Evolutionary conservation across 768 basidiomycete genomes (phyloP), one percentile per base, ranked within the genome.

Genomic region (Tulasnella sp.): DNA sequence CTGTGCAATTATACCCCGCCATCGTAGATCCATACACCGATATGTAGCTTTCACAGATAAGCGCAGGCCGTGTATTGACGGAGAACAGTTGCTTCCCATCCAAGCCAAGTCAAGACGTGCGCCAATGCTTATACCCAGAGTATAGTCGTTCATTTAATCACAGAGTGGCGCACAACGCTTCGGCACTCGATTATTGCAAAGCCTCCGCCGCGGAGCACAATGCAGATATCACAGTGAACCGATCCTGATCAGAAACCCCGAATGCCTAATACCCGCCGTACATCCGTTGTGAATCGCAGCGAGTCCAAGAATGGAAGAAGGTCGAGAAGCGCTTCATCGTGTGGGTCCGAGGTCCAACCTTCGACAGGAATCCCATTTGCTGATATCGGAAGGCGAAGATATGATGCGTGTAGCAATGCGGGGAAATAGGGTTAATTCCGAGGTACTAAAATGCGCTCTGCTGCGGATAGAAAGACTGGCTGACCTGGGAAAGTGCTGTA

Each of bases 351-450:
- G 23, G 93, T 97, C 96, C 96, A 98, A 51, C 96, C 96, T 77
- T 98, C 95, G 72, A 99, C 91, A 32, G 96, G 96, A 68, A 99
- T 92, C 54, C 93, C 96, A 70, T 99, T 99, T 55, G 90, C 96
- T 98, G 70, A 47, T 55, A 19, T 41, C n/a, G 60, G 53, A 29
- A 45, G 67, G 45, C 58, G 48, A 51, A 17, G 49, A 55, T n/a
- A 55, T 58, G 27, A n/a, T 43, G 27, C 38, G 27, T 10, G 45
- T 49, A 23, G 52, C 42, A 19, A 51, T 21, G 44, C 3, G 11
- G 55, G 23, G 27, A 27, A 17, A 24, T 13, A 41, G 44, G 51
- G 27, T 17, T 11, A 47, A 27, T 41, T 17, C 5, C 11, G 2
- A 51, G 21, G n/a, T 7, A 32, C 2, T 2, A 1, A 34, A 32